A percentile compares a stretch with the other conserved stretches of the same genome.
phyloP scores from a whole-genome alignment of 2,329 filamentous ascomycete species.

The Epichloe sp. region DNA sequence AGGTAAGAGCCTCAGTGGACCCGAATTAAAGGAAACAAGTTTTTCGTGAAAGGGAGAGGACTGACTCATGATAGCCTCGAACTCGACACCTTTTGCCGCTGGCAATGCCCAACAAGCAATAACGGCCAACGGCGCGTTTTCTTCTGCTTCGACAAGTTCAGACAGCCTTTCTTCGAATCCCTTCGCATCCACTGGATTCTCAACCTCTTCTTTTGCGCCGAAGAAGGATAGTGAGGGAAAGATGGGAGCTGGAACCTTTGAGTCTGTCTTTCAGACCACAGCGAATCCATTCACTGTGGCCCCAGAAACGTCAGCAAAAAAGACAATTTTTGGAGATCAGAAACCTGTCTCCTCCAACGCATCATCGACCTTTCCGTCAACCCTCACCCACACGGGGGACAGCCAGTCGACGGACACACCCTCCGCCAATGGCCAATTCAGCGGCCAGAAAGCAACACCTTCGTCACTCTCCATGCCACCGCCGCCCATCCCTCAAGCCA shows the following conservation, averaged over 20 bases:
- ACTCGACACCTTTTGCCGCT: constrained; percentile 1
- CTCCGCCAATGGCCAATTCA: not conserved
- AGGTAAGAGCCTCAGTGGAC: not conserved
- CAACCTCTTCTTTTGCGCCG: not conserved
- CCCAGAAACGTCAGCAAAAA: constrained; percentile 9
- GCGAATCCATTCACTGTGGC: constrained; percentile 13
- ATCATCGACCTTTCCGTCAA: not conserved
- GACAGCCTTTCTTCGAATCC: not conserved
- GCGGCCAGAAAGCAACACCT: not conserved
- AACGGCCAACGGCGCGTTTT: constrained; percentile 3
- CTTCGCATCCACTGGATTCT: not conserved
- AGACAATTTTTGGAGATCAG: constrained; percentile 5
- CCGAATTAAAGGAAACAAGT: not conserved
- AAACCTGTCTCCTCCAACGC: not conserved
- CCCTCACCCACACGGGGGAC: not conserved
- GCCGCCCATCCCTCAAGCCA: constrained; percentile 6
- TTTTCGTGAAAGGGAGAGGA: not conserved
- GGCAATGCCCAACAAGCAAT: not conserved
- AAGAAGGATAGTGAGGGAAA: not conserved
- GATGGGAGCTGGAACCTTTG: not conserved
- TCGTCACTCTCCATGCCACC: constrained; percentile 4
- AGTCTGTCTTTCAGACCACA: not conserved
- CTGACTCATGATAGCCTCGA: constrained; percentile 1
- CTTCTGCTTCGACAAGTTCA: not conserved
- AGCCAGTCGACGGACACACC: not conserved